Base-by-base conservation (phyloP, 805 yeast genomes). In the Metschnikowia lunata region DNA sequence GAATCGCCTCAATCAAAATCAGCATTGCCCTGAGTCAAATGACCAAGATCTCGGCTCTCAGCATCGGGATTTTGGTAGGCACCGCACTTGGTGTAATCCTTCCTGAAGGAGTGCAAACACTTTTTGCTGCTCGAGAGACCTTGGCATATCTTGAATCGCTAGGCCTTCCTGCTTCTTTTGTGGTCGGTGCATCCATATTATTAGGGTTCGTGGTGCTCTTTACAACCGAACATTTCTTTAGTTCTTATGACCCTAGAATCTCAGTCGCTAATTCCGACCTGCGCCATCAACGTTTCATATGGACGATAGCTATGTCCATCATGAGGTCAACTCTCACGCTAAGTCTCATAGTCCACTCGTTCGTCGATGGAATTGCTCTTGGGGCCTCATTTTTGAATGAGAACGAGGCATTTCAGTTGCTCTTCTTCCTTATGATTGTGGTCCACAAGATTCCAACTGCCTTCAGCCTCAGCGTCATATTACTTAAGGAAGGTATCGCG, bases 401-500 rank as follows among this genome's bases (percentile, higher is more conserved):
- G 15, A 64, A 64, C 44, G 55, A 62, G 8, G 60, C 69, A 7
- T 61, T 74, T 31, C 71, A 64, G 46, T 31, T 67, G 37, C 51
- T 80, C 32, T 78, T 85, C 40, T 75, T 82, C 37, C 40, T 80
- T 10, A 82, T 87, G 10, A 76, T 85, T 27, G 69, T 85, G 47
- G 56, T 83, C 29, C 93, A 85, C 66, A 85, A 85, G 60, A 67
- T 85, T 6, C 93, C 93, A 0, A 83, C 91, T 0, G 73, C 88
- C 6, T 82, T 85, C 59, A 84, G 89, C 34, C 68, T 85, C 34
- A 60, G 78, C 5, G 72, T 86, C 1, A 68, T 83, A 12, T 66
- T 85, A 28, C 53, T 77, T 9, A 62, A 68, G 28, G 63, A 66
- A 30, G 68, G 71, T 5, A 46, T 72, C 2, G 37, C 67, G 29